Evolutionary conservation across 2,329 filamentous ascomycete species (phyloP).

Genomic region (Aspergillaceae sp.): DNA sequence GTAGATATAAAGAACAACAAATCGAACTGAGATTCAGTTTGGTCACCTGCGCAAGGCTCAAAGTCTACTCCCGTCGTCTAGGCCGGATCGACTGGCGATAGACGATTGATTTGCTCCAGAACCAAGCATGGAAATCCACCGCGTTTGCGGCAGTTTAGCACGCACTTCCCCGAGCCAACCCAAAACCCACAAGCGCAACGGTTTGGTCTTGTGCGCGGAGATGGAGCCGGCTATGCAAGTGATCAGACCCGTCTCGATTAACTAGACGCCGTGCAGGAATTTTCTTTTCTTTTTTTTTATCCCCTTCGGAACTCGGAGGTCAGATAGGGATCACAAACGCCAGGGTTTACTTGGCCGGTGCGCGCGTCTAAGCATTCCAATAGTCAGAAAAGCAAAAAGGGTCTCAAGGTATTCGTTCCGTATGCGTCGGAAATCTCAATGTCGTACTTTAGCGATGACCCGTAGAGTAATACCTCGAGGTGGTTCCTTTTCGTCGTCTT

Average conservation of each 20-base stretch:
- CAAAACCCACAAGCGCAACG: slow-evolving; percentile 17
- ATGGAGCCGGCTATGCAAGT: slow-evolving; percentile 30
- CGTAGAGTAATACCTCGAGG: too few relatives aligned
- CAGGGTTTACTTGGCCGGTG: slow-evolving; percentile 10
- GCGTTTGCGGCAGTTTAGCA: slow-evolving; percentile 19
- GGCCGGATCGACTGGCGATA: slow-evolving; percentile 10
- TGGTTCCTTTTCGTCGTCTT: background rate
- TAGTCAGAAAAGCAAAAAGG: slow-evolving; percentile 1
- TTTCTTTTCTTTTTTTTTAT: slow-evolving; percentile 5
- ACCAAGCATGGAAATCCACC: slow-evolving; percentile 17
- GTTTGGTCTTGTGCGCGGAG: slow-evolving; percentile 17
- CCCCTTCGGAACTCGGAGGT: background rate
- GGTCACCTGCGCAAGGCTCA: slow-evolving; percentile 18
- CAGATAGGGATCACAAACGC: slow-evolving; percentile 7
- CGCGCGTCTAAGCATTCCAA: slow-evolving; percentile 24
- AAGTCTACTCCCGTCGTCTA: slow-evolving; percentile 14
- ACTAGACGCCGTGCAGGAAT: slow-evolving; percentile 15
- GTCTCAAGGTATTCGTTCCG: slow-evolving; percentile 8
- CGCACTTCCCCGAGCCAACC: slow-evolving; percentile 15
- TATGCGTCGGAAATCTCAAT: background rate
- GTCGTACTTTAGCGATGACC: background rate
- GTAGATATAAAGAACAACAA: slow-evolving; percentile 1
- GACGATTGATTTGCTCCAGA: slow-evolving; percentile 10
- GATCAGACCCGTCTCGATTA: slow-evolving; percentile 18
- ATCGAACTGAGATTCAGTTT: slow-evolving; percentile 8